Evolutionary conservation across 306 rosid genomes (phyloP), one percentile per base, ranked within the genome.

Genomic region (Vicia faba): DNA sequence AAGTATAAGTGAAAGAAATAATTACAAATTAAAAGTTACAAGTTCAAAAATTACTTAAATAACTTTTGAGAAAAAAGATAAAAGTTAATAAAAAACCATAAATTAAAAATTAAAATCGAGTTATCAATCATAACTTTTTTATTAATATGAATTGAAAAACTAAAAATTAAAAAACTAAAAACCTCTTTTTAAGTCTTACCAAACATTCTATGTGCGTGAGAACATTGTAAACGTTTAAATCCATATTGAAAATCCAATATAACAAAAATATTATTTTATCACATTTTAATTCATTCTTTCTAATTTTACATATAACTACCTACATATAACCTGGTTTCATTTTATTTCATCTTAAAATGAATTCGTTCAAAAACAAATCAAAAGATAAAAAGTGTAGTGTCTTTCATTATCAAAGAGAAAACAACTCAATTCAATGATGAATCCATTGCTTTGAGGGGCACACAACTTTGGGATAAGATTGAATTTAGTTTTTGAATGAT

Each of bases 331-430:
- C 31, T 28, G 1, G 31, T 28, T 31, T 59, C 3, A 59, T 59
- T 14, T 59, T 5, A 8, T 16, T 36, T 19, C 8, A 35, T 19
- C 57, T 14, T 16, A 46, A 15, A 16, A 5, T 41, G 1, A 40
- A 41, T 54, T 15, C 16, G 0, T 35, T 59, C 3, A 35, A 60
- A 14, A 58, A 4, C 23, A 58, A 56, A 35, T 7, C 23, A 25
- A 25, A 25, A 25, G 28, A 2, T 25, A 20, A 41, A 60, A 75
- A 5, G 51, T 63, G 12, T n/a, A 41, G 80, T 62, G 80, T 19
- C 70, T 69, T 61, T 76, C 75, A 43, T 62, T 54, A 15, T 76
- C 66, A 61, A 33, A 5, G 33, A 43, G 26, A 31, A 68, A 69
- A 39, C 1, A 62, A 31, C 7, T 25, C 51, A 68, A 61, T 39